Conservation (phyloP, 148 eudicot genomes). For the Fallopia convolvulus region DNA sequence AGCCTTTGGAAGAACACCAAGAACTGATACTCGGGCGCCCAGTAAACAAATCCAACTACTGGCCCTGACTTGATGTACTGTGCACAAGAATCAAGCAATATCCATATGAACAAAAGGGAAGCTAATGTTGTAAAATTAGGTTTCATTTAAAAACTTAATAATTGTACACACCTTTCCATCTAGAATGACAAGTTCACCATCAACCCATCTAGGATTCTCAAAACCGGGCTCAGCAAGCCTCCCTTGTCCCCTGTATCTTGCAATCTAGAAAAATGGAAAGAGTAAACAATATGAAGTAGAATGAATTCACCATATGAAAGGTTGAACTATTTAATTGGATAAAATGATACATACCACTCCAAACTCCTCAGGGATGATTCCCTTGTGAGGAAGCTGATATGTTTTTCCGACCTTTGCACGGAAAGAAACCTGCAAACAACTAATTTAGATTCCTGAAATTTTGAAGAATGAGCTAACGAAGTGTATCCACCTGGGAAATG, state of each 20-base stretch:
- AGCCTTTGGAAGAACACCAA: constrained; percentile 88
- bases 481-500: not conserved
- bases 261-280: constrained; percentile 44
- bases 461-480: not conserved
- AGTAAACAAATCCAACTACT: constrained; percentile 86
- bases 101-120: not conserved
- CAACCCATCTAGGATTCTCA: constrained; percentile 88
- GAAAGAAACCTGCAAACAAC: constrained; percentile 63
- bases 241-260: constrained; percentile 95
- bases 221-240: constrained; percentile 89
- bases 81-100: constrained; percentile 20
- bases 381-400: constrained; percentile 95
- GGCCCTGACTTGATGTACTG: constrained; percentile 88
- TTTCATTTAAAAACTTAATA: not conserved
- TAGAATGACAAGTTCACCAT: constrained; percentile 95
- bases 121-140: not conserved
- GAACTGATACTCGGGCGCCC: constrained; percentile 84
- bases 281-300: not conserved
- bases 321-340: not conserved
- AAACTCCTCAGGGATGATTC: constrained; percentile 94
- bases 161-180: constrained; percentile 72
- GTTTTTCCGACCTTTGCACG: constrained; percentile 93
- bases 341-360: constrained; percentile 60
- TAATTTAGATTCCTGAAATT: not conserved
- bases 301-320: not conserved